A percentile compares a stretch with the other conserved stretches of the same genome.
phyloP scores from a whole-genome alignment of 805 yeast genomes.

The Groenewaldozyma salmanticensis region DNA sequence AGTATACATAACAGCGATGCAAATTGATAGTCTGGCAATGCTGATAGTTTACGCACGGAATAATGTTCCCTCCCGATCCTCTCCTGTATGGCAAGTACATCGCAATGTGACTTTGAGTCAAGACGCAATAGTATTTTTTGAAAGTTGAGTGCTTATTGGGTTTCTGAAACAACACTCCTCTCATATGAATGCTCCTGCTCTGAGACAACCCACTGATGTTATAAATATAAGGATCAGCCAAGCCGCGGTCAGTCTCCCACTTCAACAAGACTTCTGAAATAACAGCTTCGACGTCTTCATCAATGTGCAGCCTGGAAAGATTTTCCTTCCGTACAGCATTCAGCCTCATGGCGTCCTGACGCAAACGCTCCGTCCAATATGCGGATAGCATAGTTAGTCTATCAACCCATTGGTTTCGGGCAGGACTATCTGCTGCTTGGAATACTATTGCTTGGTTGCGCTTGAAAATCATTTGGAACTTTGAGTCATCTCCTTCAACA shows the following conservation, averaged over 20 bases:
- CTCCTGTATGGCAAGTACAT: slow-evolving; percentile 46
- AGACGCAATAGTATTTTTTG: slow-evolving; percentile 46
- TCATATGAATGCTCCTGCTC: slow-evolving; percentile 48
- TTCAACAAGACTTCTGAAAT: slow-evolving; percentile 37
- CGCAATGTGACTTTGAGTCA: slow-evolving; percentile 61
- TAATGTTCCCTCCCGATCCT: slow-evolving; percentile 35
- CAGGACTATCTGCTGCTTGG: slow-evolving; percentile 41
- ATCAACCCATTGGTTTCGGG: slow-evolving; percentile 60
- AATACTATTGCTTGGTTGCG: slow-evolving; percentile 30
- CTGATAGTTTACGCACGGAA: slow-evolving; percentile 40
- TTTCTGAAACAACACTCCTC: slow-evolving; percentile 64
- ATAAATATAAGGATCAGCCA: slow-evolving; percentile 44
- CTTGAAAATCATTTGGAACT: slow-evolving; percentile 41
- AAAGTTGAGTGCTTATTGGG: slow-evolving; percentile 61
- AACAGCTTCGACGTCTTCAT: slow-evolving; percentile 49
- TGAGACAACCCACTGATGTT: slow-evolving; percentile 50
- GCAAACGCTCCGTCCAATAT: slow-evolving; percentile 52
- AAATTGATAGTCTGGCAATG: slow-evolving; percentile 54
- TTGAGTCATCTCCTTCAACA: slow-evolving; percentile 34
- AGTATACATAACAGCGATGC: slow-evolving; percentile 60
- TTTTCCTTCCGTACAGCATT: slow-evolving; percentile 37
- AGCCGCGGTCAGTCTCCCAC: slow-evolving; percentile 46
- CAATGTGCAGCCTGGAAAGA: slow-evolving; percentile 36
- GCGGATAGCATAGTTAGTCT: slow-evolving; percentile 34
- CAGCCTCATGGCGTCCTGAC: slow-evolving; percentile 33